These are phyloP conservation scores for Suillus tomentosus DNA, from an alignment of 768 basidiomycete genomes.

Conservation along the genomic window DNA sequence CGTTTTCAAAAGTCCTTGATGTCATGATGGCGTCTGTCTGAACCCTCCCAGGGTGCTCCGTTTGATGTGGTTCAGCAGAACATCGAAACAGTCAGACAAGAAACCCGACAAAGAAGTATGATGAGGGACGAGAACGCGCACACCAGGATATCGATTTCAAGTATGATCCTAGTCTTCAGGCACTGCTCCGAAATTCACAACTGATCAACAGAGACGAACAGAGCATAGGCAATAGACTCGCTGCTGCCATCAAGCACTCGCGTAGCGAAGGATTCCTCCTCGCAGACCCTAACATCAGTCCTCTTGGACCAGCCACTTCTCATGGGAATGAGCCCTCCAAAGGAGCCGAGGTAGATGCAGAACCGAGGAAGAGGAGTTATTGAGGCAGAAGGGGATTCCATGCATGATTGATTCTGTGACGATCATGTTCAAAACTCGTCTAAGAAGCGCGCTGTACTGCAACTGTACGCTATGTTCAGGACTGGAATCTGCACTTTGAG, in stretches of 20 bases:
- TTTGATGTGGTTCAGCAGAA: conserved; percentile 17
- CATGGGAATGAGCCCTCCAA: conserved; percentile 61
- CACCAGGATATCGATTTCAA: too few relatives aligned
- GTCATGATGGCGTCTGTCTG: too few relatives aligned
- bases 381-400: conserved; percentile 49
- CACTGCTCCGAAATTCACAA: not conserved
- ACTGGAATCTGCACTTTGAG: not conserved
- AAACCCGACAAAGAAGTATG: conserved; percentile 29
- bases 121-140: conserved; percentile 33
- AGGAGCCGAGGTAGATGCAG: conserved; percentile 59
- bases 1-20: too few relatives aligned
- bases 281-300: conserved; percentile 41
- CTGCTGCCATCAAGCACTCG: conserved; percentile 35
- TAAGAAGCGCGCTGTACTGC: not conserved
- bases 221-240: conserved; percentile 41
- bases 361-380: conserved; percentile 51
- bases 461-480: not conserved
- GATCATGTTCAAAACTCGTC: not conserved
- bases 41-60: too few relatives aligned
- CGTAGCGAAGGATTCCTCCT: conserved; percentile 33
- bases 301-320: conserved; percentile 48
- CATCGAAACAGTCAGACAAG: conserved; percentile 24
- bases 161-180: conserved; percentile 25
- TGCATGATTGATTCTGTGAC: conserved; percentile 18
- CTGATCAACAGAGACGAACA: conserved; percentile 41